A percentile compares a stretch with the other conserved stretches of the same genome.
Evolutionary conservation across 208 protist genomes (phyloP).

Genomic region (Leishmania martiniquensis): DNA sequence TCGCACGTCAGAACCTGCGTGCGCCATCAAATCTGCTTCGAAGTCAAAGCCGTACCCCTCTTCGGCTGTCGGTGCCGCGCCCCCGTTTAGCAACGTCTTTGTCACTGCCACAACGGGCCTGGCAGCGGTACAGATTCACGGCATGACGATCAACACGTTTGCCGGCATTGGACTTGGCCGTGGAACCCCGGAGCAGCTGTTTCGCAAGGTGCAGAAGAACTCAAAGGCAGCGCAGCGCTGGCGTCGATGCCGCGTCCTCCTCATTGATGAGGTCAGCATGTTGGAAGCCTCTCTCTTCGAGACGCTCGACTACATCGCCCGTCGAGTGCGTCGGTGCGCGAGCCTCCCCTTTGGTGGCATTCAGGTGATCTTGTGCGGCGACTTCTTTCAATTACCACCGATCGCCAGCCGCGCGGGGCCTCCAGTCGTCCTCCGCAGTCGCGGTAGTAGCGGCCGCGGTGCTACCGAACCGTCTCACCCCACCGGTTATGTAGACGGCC

Average conservation of each 20-base stretch:
- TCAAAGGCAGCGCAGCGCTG: constrained; percentile 35
- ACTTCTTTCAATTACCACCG: constrained; percentile 90
- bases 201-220: constrained; percentile 19
- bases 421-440: no score
- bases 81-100: constrained; percentile 30
- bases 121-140: constrained; percentile 81
- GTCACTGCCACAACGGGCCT: constrained; percentile 88
- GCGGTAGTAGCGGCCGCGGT: no score
- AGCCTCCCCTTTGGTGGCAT: constrained; percentile 87
- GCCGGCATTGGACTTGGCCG: constrained; percentile 55
- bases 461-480: background rate
- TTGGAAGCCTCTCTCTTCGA: constrained; percentile 75
- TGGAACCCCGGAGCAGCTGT: constrained; percentile 21
- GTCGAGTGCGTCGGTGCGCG: constrained; percentile 46
- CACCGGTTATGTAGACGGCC: no score
- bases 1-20: background rate
- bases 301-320: constrained; percentile 70
- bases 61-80: background rate
- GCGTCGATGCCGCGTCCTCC: constrained; percentile 54
- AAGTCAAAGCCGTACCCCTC: background rate
- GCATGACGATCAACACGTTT: constrained; percentile 80
- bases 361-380: constrained; percentile 89
- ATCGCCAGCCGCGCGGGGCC: constrained; percentile 18
- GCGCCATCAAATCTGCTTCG: background rate
- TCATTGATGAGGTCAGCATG: constrained; percentile 95